Evolutionary conservation across 2,329 filamentous ascomycete species (phyloP).

Genomic region (Cercospora berteroae): DNA sequence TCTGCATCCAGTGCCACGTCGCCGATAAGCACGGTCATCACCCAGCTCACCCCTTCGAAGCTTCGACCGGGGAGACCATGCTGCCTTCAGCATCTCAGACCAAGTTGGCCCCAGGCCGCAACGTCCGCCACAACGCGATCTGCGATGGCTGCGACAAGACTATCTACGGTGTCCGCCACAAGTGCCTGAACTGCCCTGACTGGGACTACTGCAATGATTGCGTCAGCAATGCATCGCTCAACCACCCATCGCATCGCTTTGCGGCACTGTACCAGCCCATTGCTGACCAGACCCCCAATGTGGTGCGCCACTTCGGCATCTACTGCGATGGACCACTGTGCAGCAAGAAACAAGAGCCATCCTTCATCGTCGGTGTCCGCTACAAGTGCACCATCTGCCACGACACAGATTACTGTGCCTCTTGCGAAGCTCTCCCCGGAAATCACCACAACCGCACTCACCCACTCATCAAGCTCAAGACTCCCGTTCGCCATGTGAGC

Average conservation of each 20-base stretch:
- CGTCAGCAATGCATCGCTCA: conserved; percentile 61
- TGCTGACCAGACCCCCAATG: conserved; percentile 44
- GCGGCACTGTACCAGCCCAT: conserved; percentile 79
- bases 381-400: conserved; percentile 98
- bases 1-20: conserved; percentile 80
- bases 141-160: conserved; percentile 92
- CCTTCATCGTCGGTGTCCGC: conserved; percentile 75
- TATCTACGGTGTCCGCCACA: conserved; percentile 87
- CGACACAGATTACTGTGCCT: conserved; percentile 91
- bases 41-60: conserved; percentile 75
- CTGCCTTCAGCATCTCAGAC: conserved; percentile 62
- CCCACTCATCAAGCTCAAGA: conserved; percentile 95
- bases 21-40: conserved; percentile 83
- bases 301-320: conserved; percentile 72
- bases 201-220: conserved; percentile 92
- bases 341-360: conserved; percentile 53
- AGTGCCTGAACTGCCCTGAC: conserved; percentile 94
- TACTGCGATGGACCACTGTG: conserved; percentile 95
- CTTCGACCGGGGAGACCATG: conserved; percentile 62
- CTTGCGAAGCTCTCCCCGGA: conserved; percentile 82
- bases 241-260: conserved; percentile 83
- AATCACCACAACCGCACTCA: conserved; percentile 94
- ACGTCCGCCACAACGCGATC: conserved; percentile 78
- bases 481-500: conserved; percentile 80
- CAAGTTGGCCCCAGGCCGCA: conserved; percentile 76